Evolutionary conservation across 2,329 filamentous ascomycete genomes (phyloP).

Genomic region (Dendryphion nanum): DNA sequence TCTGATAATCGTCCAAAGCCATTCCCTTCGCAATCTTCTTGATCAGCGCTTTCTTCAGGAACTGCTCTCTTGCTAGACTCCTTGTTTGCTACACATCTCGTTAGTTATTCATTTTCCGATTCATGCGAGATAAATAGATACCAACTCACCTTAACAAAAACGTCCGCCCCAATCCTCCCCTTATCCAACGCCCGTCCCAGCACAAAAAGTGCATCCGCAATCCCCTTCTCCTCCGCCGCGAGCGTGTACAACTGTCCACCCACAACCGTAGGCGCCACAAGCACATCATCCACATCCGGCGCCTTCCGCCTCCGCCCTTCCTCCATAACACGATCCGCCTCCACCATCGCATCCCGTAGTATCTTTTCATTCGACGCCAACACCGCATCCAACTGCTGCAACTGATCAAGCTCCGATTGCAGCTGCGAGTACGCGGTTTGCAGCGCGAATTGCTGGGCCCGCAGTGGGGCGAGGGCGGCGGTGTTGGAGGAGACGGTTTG

Average conservation of each 20-base stretch:
- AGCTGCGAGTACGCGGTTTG: conserved; percentile 66
- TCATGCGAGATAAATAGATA: not conserved
- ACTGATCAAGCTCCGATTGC: conserved; percentile 68
- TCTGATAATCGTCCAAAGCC: conserved; percentile 56
- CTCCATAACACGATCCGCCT: conserved; percentile 75
- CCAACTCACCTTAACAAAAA: conserved; percentile 67
- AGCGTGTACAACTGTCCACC: conserved; percentile 88
- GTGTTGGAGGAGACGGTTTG: conserved; percentile 70
- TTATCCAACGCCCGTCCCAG: conserved; percentile 72
- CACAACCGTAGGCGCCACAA: conserved; percentile 92
- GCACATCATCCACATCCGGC: conserved; percentile 81
- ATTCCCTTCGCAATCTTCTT: conserved; percentile 76
- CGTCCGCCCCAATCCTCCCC: conserved; percentile 67
- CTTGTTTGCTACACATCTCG: conserved; percentile 54
- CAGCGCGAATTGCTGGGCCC: conserved; percentile 78
- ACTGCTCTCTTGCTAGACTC: conserved; percentile 74
- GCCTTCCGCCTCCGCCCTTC: conserved; percentile 66
- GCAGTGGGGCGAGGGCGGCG: conserved; percentile 70
- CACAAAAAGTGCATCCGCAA: conserved; percentile 84
- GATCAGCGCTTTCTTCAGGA: conserved; percentile 76
- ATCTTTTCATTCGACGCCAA: conserved; percentile 76
- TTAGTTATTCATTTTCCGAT: conserved; percentile 8
- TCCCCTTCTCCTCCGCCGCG: conserved; percentile 82
- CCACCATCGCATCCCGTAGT: conserved; percentile 71
- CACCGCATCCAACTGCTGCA: conserved; percentile 68